Percentiles rank a stretch among this genome's conserved stretches.
Evolutionary conservation across 352 stramenopile species (phyloP).

Genomic region (Globisporangium barbulae): DNA sequence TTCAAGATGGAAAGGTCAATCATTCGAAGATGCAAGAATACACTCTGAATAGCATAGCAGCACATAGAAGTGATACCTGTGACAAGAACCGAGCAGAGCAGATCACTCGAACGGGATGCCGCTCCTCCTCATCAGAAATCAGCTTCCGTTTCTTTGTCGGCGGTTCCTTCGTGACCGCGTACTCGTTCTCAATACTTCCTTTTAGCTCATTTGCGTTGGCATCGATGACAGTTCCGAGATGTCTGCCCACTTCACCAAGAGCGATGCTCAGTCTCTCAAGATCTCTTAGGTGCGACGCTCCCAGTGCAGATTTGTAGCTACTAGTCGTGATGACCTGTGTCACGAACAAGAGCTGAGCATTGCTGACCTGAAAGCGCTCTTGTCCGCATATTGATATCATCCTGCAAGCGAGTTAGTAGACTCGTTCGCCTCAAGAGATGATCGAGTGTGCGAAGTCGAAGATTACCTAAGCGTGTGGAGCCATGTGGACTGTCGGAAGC

Average conservation of each 20-base stretch:
- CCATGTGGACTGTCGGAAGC: conserved; percentile 57
- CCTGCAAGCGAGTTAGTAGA: conserved; percentile 12
- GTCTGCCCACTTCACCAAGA: conserved; percentile 4
- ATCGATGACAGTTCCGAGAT: conserved; percentile 2
- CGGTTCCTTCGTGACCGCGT: conserved; percentile 12
- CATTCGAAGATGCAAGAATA: background rate
- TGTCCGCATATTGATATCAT: conserved; percentile 17
- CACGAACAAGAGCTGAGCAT: conserved; percentile 20
- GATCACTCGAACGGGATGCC: conserved; percentile 15
- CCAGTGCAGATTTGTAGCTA: conserved; percentile 42
- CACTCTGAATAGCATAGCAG: background rate
- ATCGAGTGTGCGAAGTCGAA: background rate
- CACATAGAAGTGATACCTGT: background rate
- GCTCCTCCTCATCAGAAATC: conserved; percentile 9
- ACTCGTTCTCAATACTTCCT: background rate
- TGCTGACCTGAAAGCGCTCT: conserved; percentile 6
- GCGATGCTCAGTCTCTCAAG: conserved; percentile 18
- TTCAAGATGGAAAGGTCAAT: background rate
- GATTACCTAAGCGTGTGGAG: conserved; percentile 59
- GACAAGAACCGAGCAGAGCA: conserved; percentile 14
- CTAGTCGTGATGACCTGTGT: conserved; percentile 23
- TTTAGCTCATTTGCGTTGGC: background rate
- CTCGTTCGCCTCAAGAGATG: conserved; percentile 3
- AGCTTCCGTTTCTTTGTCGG: conserved; percentile 24
- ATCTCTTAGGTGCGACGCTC: conserved; percentile 37